Evolutionary conservation across 805 yeast species (phyloP).

Genomic region (Lachancea quebecensis): DNA sequence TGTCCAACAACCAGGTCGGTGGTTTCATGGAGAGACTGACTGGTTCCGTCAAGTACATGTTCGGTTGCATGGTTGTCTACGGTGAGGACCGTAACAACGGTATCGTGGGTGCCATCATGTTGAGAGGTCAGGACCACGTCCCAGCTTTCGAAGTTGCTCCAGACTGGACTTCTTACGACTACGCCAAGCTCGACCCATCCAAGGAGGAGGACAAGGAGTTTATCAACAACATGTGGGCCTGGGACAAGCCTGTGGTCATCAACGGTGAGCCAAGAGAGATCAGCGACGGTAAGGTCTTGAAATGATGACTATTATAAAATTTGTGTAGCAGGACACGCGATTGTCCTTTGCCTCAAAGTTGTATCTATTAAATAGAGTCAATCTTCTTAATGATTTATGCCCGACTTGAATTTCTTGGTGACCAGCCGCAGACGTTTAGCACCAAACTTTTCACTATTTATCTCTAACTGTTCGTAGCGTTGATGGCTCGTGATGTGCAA

Average conservation of each 20-base stretch:
- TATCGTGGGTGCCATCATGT: conserved; percentile 85
- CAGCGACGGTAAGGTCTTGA: conserved; percentile 97
- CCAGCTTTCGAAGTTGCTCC: conserved; percentile 98
- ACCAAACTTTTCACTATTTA: too few relatives aligned
- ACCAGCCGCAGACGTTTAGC: too few relatives aligned
- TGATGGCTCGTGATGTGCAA: not conserved
- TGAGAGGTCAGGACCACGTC: conserved; percentile 82
- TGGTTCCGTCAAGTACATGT: conserved; percentile 84
- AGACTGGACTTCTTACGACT: conserved; percentile 93
- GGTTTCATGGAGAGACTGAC: conserved; percentile 93
- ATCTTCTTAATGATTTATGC: not conserved
- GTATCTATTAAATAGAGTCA: not conserved
- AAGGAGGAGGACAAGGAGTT: conserved; percentile 73
- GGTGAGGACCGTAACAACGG: conserved; percentile 98
- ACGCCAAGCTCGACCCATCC: conserved; percentile 75
- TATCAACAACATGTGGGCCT: conserved; percentile 90
- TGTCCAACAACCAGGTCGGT: conserved; percentile 95
- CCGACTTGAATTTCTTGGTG: not conserved
- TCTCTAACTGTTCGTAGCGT: not conserved
- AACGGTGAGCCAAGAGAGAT: conserved; percentile 81
- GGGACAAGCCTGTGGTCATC: conserved; percentile 89
- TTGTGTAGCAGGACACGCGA: not conserved
- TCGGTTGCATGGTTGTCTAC: conserved; percentile 85
- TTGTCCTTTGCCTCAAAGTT: not conserved
- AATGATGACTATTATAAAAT: conserved; percentile 37